Evolutionary conservation across 2,329 filamentous ascomycete genomes (phyloP), one percentile per base, ranked within the genome.

Genomic region (Geosmithia putterillii): DNA sequence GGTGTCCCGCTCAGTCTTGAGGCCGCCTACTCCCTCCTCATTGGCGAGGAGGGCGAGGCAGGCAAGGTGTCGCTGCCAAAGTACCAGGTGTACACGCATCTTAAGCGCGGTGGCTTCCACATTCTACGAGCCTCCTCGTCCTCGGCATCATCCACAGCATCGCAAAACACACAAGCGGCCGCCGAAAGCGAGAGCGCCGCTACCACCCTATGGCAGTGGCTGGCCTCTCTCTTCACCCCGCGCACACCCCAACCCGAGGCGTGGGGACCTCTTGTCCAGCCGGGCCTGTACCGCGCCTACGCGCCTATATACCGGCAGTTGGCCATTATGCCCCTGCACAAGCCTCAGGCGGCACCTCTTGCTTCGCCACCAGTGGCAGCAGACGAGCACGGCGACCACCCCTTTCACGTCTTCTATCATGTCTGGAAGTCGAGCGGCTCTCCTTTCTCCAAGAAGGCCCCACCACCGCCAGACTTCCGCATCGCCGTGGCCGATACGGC

Each of bases 1-100:
- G 83, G 83, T 1, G 61, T 92, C n/a, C 88, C 90, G 0, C 81
- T 98, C 69, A 94, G 86, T 60, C 65, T 96, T 35, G 86, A 96
- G 60, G 89, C 85, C 6, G 88, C 88, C 1, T 96, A 96, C 66
- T 77, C 89, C 5, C 74, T 87, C 19, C 79, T 95, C 43, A 74
- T 95, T 49, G 87, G 87, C 1, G 67, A 75, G 20, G 81, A 86
- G 40, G 73, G 67, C 5, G 73, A 79, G 47, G 60, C 63, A 37
- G 76, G 78, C 32, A 79, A 75, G 58, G 64, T 79, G 23, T 70
- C 71, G 9, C 67, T 95, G 46, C 86, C 94, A 51, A 79, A 86
- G 54, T 96, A 87, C 53, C 85, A 84, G 41, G 90, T 96, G 22
- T 98, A 89, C 59, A 75, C 87, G 1, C 82, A 88, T 43, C 67